phyloP scores from a whole-genome alignment of 306 rosid genomes.

The Vigna trinervia region DNA sequence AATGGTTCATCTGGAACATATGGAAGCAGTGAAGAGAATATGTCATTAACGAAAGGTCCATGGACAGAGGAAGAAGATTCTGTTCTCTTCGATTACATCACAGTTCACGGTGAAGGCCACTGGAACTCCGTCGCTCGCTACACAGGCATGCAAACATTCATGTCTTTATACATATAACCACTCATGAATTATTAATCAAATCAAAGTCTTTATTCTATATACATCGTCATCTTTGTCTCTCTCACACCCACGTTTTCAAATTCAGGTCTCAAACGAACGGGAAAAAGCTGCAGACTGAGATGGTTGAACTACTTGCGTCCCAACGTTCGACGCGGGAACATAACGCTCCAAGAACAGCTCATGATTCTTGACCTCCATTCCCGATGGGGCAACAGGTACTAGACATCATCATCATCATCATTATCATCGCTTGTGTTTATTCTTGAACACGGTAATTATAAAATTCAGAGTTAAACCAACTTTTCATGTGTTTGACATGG shows the following conservation, averaged over 20 bases:
- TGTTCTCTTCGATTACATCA: conserved; percentile 49
- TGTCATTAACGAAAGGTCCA: conserved; percentile 57
- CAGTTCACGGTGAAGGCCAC: conserved; percentile 58
- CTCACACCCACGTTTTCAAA: neutral
- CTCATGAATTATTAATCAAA: no score
- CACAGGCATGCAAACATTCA: conserved; percentile 40
- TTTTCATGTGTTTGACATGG: neutral
- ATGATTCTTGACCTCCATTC: conserved; percentile 66
- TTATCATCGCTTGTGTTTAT: neutral
- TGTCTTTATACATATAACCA: neutral
- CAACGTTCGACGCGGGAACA: conserved; percentile 59
- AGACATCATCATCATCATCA: neutral
- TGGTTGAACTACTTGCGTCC: conserved; percentile 76
- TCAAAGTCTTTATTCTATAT: no score
- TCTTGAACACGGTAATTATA: neutral
- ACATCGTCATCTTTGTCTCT: neutral
- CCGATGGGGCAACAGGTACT: conserved; percentile 71
- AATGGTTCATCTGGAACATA: neutral
- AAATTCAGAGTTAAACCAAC: no score
- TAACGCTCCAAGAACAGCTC: conserved; percentile 68
- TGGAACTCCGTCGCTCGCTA: conserved; percentile 64
- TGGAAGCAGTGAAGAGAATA: conserved; percentile 40
- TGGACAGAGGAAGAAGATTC: conserved; percentile 74
- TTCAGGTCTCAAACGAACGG: conserved; percentile 64
- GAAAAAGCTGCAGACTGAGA: conserved; percentile 74